Base-by-base conservation (phyloP, 495 filamentous ascomycete species). In the Penicillium arizonense region DNA sequence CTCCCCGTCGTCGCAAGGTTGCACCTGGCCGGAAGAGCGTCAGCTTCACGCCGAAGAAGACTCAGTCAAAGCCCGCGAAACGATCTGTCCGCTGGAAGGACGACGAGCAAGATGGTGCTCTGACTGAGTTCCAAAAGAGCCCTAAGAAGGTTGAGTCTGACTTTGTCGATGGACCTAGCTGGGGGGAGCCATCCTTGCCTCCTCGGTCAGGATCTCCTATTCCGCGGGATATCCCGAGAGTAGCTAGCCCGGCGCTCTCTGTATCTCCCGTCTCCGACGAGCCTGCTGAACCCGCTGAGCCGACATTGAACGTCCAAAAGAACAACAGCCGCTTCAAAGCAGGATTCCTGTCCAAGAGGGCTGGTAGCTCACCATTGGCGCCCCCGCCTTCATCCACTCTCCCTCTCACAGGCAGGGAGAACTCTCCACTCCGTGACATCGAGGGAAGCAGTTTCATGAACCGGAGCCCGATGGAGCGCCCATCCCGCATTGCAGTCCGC, bases 1-100 rank as follows among this genome's bases (percentile, higher is more conserved):
- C 91, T 10, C 95, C 94, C 24, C 82, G 88, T 53, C 85, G 90
- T 47, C 84, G 89, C 46, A 94, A 90, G 67, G 75, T 82, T 34
- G 80, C 73, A 18, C 72, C 80, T 34, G 79, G 79, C 13, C 87
- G 87, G 58, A 98, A 96, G 71, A 82, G 83, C 11, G 80, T 96
- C 41, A 81, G 84, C 26, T 95, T 96, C 63, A 88, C 89, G 3
- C 89, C 89, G 0, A 93, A 89, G 76, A 94, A 94, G 74, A 72
- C 75, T 0, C 79, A 84, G 26, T 76, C 79, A 3, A 86, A 85
- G 53, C 56, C 71, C 23, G 49, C 65, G 14, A 94, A 96, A 74
- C 78, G 89, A 59, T 82, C 80, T 34, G 94, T 98, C 12, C 80
- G 91, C 47, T 98, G 95, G 95, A 85, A 88, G 41, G 94, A 98